Conservation (phyloP, 768 basidiomycete genomes). For the Mycena vitilis region DNA sequence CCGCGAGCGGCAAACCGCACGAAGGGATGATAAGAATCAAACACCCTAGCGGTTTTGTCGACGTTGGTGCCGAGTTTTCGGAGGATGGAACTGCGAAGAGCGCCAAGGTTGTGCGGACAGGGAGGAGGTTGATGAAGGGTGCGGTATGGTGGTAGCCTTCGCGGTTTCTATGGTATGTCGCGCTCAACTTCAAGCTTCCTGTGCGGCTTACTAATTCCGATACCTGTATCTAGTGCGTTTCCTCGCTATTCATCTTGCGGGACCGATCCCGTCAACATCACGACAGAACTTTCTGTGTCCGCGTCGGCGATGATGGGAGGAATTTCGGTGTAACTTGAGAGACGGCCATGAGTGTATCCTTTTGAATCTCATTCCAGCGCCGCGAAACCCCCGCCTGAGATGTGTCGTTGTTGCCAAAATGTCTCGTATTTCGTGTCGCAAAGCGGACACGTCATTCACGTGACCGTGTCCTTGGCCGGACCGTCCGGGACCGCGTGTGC, state of each 20-base stretch:
- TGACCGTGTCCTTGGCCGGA: not conserved
- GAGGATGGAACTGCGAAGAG: slow-evolving; percentile 60
- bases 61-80: slow-evolving; percentile 70
- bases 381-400: not conserved
- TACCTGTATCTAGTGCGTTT: not conserved
- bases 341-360: not conserved
- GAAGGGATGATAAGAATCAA: slow-evolving; percentile 59
- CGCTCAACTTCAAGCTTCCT: not conserved
- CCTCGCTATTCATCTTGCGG: slow-evolving; percentile 2
- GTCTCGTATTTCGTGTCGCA: not conserved
- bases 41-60: slow-evolving; percentile 76
- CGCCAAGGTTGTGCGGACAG: slow-evolving; percentile 76
- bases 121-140: slow-evolving; percentile 78
- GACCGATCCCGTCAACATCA: not conserved
- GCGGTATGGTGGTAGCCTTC: slow-evolving; percentile 67
- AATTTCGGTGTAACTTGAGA: slow-evolving; percentile 13
- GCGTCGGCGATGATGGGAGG: slow-evolving; percentile 2
- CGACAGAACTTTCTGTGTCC: not conserved
- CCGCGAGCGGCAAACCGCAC: slow-evolving; percentile 25
- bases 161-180: not conserved
- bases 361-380: not conserved
- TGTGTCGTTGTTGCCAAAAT: not conserved
- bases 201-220: not conserved
- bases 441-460: not conserved
- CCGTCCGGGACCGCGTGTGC: too few relatives aligned